Percentiles rank a stretch among this genome's conserved stretches.
These are phyloP conservation scores for Coemansia sp. DNA, from an alignment of 192 early-diverging fungal species.

Conservation along the genomic window DNA sequence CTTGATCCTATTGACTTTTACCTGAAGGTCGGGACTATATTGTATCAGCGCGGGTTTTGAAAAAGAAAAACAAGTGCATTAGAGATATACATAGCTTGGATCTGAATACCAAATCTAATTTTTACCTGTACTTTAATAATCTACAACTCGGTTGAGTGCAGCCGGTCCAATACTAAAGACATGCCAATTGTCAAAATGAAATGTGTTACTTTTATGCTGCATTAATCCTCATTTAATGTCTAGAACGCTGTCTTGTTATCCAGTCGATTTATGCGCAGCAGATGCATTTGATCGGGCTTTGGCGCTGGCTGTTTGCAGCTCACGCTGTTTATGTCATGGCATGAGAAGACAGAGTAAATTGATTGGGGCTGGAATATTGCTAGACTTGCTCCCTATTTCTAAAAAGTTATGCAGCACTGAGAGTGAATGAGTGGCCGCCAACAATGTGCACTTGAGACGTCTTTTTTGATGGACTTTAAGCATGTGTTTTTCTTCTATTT, in stretches of 20 bases:
- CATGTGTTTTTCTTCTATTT: slow-evolving; percentile 4
- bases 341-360: too few species aligned
- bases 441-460: background rate
- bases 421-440: too few species aligned
- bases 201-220: background rate
- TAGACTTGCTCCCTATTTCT: too few species aligned
- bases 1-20: slow-evolving; percentile 78
- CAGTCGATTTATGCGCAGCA: background rate
- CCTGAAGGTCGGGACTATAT: slow-evolving; percentile 62
- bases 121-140: background rate
- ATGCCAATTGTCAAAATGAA: background rate
- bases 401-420: too few species aligned
- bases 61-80: background rate
- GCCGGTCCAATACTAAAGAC: too few species aligned
- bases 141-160: background rate
- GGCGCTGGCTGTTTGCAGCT: background rate
- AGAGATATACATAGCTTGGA: background rate
- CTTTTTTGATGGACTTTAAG: background rate
- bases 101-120: background rate
- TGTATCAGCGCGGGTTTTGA: slow-evolving; percentile 68
- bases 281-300: background rate
- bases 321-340: background rate
- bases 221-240: background rate
- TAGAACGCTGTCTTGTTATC: background rate
- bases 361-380: background rate